Percentiles rank a stretch among this genome's conserved stretches.
Evolutionary conservation across 352 stramenopile species (phyloP).

Genomic region (Phytopythium helicoides): DNA sequence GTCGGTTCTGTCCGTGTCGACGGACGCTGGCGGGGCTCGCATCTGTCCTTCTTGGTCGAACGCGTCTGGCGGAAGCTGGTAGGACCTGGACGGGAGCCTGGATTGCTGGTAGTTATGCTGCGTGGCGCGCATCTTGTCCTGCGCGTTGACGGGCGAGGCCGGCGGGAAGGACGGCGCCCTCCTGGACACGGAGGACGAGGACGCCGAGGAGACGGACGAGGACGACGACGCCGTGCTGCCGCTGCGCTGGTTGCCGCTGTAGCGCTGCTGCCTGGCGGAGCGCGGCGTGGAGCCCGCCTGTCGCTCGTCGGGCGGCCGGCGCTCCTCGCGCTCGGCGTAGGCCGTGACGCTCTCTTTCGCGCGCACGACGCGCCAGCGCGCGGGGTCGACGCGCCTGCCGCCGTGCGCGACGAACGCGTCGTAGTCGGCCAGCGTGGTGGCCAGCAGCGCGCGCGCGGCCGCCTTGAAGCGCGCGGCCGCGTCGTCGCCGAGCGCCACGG

Average conservation of each 20-base stretch:
- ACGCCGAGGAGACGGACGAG: not conserved
- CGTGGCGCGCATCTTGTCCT: conserved; percentile 7
- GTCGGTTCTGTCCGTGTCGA: not conserved
- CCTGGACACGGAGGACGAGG: not conserved
- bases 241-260: conserved; percentile 2
- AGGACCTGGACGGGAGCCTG: not conserved
- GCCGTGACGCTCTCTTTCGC: conserved; percentile 25
- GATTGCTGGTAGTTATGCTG: not conserved
- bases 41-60: not conserved
- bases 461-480: conserved; percentile 26
- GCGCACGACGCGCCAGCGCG: conserved; percentile 34
- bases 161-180: conserved; percentile 12
- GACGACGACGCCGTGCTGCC: conserved; percentile 4
- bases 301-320: not conserved
- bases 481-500: conserved; percentile 22
- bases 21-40: not conserved
- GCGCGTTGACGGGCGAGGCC: conserved; percentile 1
- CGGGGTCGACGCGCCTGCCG: conserved; percentile 28
- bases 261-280: conserved; percentile 1
- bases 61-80: conserved; percentile 1
- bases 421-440: conserved; percentile 23
- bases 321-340: conserved; percentile 22
- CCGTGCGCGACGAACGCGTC: conserved; percentile 30
- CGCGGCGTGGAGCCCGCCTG: not conserved
- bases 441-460: conserved; percentile 28